A percentile compares a stretch with the other conserved stretches of the same genome.
phyloP scores from a whole-genome alignment of 768 basidiomycete species.

The Porphyrellus cyaneotinctus region DNA sequence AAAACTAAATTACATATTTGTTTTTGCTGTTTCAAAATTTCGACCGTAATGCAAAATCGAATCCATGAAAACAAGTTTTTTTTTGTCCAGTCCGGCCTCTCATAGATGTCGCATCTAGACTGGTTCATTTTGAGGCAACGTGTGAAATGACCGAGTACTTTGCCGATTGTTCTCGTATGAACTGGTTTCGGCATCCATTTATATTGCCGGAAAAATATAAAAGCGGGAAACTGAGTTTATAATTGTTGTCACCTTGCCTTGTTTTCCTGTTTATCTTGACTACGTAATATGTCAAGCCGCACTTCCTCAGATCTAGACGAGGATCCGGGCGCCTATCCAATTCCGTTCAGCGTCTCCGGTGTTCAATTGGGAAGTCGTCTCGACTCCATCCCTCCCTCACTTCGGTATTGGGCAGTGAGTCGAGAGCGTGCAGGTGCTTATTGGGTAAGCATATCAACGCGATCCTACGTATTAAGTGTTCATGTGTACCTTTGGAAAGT shows the following conservation, averaged over 20 bases:
- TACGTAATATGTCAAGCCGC: background rate
- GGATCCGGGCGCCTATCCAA: slow-evolving; percentile 17
- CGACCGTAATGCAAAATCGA: too few species aligned
- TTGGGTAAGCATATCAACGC: slow-evolving; percentile 15
- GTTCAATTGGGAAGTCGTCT: slow-evolving; percentile 17
- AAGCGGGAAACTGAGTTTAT: background rate
- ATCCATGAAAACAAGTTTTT: too few species aligned
- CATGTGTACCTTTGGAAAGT: slow-evolving; percentile 3
- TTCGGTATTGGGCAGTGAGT: slow-evolving; percentile 15
- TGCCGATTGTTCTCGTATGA: too few species aligned
- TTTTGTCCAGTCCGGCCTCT: too few species aligned
- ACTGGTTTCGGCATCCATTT: background rate
- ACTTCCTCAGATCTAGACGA: background rate
- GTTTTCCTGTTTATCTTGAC: fast-evolving
- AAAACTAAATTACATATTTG: too few species aligned
- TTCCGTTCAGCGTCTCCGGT: slow-evolving; percentile 5
- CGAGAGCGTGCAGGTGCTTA: background rate
- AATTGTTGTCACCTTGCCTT: background rate
- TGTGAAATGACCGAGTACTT: too few species aligned
- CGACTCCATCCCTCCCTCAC: slow-evolving; percentile 4
- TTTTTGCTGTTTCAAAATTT: too few species aligned
- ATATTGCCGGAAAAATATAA: background rate
- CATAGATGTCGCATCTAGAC: too few species aligned
- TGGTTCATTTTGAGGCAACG: too few species aligned
- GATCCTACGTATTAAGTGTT: background rate